phyloP scores from a whole-genome alignment of 495 filamentous ascomycete genomes.

The Neurospora sp. region DNA sequence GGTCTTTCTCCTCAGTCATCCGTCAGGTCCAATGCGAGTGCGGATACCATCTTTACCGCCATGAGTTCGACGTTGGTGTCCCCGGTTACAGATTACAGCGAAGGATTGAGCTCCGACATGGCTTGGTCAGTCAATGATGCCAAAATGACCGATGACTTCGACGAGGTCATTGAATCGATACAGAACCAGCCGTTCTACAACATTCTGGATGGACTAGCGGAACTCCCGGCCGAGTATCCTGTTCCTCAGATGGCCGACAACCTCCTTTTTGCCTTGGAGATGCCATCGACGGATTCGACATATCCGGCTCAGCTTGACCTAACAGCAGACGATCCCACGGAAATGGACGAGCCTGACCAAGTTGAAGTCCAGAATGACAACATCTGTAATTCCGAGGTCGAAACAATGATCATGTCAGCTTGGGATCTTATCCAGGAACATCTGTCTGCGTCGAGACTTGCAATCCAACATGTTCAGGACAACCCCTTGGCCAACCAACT shows the following conservation, averaged over 20 bases:
- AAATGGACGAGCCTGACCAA: constrained; percentile 5
- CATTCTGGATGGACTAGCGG: constrained; percentile 7
- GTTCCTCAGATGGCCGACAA: constrained; percentile 12
- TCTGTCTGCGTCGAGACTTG: constrained; percentile 26
- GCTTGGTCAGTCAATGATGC: neutral
- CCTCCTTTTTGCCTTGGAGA: constrained; percentile 18
- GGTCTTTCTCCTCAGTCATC: constrained; percentile 29
- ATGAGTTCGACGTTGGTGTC: constrained; percentile 11
- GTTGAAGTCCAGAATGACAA: constrained; percentile 8
- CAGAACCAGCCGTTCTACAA: too few species aligned
- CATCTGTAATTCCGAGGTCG: constrained; percentile 24
- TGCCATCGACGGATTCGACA: constrained; percentile 15
- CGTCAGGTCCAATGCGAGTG: constrained; percentile 27
- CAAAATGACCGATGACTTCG: neutral
- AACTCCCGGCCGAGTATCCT: constrained; percentile 27
- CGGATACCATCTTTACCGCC: constrained; percentile 19
- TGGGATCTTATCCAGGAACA: constrained; percentile 35
- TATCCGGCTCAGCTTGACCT: constrained; percentile 24
- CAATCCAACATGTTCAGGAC: constrained; percentile 22
- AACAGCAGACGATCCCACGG: constrained; percentile 10
- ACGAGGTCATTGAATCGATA: neutral
- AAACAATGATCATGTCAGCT: constrained; percentile 27
- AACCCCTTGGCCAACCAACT: constrained; percentile 31
- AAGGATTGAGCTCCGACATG: neutral
- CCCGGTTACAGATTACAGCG: constrained; percentile 26